Evolutionary conservation across 805 yeast genomes (phyloP).

Genomic region (Metschnikowia peoriensis): DNA sequence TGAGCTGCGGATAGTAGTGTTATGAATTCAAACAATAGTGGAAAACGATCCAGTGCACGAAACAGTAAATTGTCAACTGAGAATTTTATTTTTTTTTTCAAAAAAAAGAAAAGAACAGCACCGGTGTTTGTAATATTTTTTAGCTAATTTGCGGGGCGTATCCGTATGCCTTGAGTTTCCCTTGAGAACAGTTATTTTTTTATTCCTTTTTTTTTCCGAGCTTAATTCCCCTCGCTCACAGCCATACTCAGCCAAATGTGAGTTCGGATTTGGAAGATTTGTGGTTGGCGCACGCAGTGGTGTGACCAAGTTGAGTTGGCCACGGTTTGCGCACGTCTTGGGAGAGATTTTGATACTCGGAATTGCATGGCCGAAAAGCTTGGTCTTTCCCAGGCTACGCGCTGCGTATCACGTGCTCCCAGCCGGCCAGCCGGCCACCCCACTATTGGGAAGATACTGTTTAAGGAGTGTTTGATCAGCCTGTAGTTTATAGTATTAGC

Average conservation of each 20-base stretch:
- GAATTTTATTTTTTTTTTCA: neutral
- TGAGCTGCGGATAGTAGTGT: neutral
- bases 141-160: neutral
- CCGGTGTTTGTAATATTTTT: too few species aligned
- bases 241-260: neutral
- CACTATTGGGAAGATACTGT: too few species aligned
- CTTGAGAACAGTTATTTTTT: neutral
- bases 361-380: neutral
- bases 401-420: too few species aligned
- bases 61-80: neutral
- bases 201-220: neutral
- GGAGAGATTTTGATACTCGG: neutral
- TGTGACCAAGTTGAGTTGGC: neutral
- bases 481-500: too few species aligned
- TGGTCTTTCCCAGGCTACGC: neutral
- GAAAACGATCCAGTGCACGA: neutral
- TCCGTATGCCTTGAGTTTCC: slow-evolving; percentile 1
- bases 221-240: neutral
- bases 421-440: too few species aligned
- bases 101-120: too few species aligned
- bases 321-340: neutral
- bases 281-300: slow-evolving; percentile 13
- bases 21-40: neutral
- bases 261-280: neutral
- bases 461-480: too few species aligned